Evolutionary conservation across 225 moss, liverwort and hornwort species (phyloP).

Genomic region (Ulota crispa): DNA sequence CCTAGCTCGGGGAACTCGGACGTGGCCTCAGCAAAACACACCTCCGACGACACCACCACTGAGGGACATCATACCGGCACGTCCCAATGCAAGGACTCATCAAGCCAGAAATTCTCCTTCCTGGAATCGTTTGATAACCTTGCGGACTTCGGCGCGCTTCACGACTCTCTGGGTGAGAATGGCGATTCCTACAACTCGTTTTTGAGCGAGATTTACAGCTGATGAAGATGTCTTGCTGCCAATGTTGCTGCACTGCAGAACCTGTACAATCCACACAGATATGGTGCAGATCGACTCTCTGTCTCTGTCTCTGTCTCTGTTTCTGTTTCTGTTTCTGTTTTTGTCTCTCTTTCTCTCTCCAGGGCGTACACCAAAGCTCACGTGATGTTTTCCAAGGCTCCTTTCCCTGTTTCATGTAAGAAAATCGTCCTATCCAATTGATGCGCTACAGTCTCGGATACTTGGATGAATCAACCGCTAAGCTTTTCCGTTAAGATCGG

Average conservation of each 20-base stretch:
- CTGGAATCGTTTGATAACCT: slow-evolving; percentile 58
- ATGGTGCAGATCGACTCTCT: not conserved
- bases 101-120: slow-evolving; percentile 44
- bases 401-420: slow-evolving; percentile 32
- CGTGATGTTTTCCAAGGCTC: slow-evolving; percentile 6
- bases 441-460: slow-evolving; percentile 9
- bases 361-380: not conserved
- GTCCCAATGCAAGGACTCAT: slow-evolving; percentile 37
- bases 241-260: not conserved
- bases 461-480: slow-evolving; percentile 13
- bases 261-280: slow-evolving; percentile 47
- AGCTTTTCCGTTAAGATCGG: not conserved
- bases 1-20: slow-evolving; percentile 45
- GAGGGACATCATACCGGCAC: slow-evolving; percentile 35
- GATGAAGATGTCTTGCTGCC: slow-evolving; percentile 1
- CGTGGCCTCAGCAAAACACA: slow-evolving; percentile 38
- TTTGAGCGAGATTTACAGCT: slow-evolving; percentile 57
- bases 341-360: not conserved
- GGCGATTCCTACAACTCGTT: slow-evolving; percentile 54
- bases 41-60: slow-evolving; percentile 31
- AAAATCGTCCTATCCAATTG: slow-evolving; percentile 29
- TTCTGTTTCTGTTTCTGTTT: too few species aligned
- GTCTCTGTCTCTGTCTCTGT: too few species aligned
- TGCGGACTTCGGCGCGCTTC: slow-evolving; percentile 45
- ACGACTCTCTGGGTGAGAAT: slow-evolving; percentile 44